A percentile compares a stretch with the other conserved stretches of the same genome.
phyloP scores from a whole-genome alignment of 305 asterid species.

The Solanum hybrid region DNA sequence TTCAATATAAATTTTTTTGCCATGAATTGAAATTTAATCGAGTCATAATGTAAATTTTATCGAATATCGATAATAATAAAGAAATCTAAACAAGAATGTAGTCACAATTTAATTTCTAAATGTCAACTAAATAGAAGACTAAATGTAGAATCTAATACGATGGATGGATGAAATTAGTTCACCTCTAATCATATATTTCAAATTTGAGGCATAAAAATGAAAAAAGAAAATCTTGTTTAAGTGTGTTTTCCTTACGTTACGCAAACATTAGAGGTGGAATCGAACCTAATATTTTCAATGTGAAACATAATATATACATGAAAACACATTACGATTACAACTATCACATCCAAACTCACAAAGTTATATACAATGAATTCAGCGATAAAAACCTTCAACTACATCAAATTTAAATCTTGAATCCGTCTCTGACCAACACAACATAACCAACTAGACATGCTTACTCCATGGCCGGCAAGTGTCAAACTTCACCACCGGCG shows the following conservation, averaged over 20 bases:
- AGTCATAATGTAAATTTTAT: not conserved
- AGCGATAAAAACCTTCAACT: not conserved
- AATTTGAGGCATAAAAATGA: not conserved
- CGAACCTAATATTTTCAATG: not conserved
- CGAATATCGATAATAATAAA: not conserved
- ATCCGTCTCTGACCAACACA: not conserved
- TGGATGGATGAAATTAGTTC: not conserved
- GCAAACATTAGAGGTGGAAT: not conserved
- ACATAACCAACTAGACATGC: not conserved
- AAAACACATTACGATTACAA: not conserved
- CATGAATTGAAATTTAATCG: not conserved
- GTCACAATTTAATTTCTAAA: not conserved
- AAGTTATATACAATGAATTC: not conserved
- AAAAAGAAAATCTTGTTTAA: not conserved
- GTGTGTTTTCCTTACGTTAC: fast-evolving
- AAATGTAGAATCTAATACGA: not conserved
- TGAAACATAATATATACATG: not conserved
- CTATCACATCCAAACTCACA: not conserved
- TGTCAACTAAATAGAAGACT: not conserved
- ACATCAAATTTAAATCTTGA: not conserved
- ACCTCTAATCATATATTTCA: not conserved
- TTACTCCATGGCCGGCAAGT: not conserved
- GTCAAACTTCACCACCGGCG: not conserved
- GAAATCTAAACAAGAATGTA: not conserved
- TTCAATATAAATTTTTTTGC: fast-evolving